These are phyloP conservation scores for Tylopilus intermedius DNA, from an alignment of 768 basidiomycete species.

Conservation along the genomic window DNA sequence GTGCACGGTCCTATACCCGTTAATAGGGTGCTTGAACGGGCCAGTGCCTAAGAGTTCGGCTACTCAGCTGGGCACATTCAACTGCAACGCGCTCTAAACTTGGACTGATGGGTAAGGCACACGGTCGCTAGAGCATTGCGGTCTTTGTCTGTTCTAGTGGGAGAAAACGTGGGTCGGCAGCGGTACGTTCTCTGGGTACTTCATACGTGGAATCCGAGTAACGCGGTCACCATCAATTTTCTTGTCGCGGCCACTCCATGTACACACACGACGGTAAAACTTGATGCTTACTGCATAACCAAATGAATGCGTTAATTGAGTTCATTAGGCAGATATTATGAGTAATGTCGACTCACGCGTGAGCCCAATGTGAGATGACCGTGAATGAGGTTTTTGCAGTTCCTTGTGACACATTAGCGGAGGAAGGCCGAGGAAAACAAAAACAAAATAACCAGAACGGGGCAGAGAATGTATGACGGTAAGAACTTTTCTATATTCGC, in stretches of 20 bases:
- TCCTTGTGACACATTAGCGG: not conserved
- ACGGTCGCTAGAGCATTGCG: not conserved
- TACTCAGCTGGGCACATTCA: slow-evolving; percentile 1
- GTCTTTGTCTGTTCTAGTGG: not conserved
- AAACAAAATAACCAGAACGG: not conserved
- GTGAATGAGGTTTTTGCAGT: not conserved
- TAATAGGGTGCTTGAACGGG: slow-evolving; percentile 2
- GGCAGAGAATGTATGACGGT: not conserved
- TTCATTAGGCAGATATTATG: too few relatives aligned
- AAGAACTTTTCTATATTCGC: not conserved
- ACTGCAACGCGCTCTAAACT: not conserved
- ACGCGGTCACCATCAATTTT: not conserved
- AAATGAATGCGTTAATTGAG: too few relatives aligned
- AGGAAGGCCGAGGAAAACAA: not conserved
- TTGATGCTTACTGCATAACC: not conserved
- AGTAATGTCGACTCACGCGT: too few relatives aligned
- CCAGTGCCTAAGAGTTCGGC: slow-evolving; percentile 7
- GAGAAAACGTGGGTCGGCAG: not conserved
- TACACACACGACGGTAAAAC: not conserved
- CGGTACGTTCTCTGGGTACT: not conserved
- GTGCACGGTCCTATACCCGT: not conserved
- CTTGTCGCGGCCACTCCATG: not conserved
- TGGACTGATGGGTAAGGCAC: slow-evolving; percentile 5
- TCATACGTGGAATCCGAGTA: not conserved
- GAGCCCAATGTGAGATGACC: not conserved